Evolutionary conservation across 805 yeast species (phyloP).

Genomic region (Clavispora vitiphila): DNA sequence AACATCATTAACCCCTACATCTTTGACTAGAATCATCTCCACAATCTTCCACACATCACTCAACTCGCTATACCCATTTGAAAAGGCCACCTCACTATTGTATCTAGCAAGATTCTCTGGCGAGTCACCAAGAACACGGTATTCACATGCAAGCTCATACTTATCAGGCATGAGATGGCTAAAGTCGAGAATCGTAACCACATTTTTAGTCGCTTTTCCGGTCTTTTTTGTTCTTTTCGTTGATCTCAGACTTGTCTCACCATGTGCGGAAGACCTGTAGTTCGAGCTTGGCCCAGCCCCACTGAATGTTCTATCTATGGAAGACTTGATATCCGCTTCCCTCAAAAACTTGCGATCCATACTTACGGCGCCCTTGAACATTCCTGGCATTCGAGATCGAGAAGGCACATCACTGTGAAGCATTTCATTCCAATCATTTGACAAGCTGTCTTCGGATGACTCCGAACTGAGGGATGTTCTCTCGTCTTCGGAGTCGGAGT

Average conservation of each 20-base stretch:
- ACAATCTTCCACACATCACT: constrained; percentile 73
- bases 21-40: constrained; percentile 42
- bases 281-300: constrained; percentile 33
- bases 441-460: constrained; percentile 53
- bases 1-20: constrained; percentile 12
- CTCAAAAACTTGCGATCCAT: constrained; percentile 29
- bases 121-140: constrained; percentile 55
- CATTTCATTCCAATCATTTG: constrained; percentile 66
- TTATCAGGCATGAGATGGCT: constrained; percentile 70
- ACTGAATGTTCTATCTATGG: constrained; percentile 34
- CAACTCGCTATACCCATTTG: constrained; percentile 55
- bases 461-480: constrained; percentile 7
- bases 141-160: constrained; percentile 63
- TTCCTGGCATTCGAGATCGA: constrained; percentile 50
- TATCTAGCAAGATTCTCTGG: constrained; percentile 63
- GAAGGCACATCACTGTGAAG: constrained; percentile 51
- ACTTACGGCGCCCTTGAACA: constrained; percentile 38
- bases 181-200: constrained; percentile 63
- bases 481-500: constrained; percentile 13
- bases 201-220: constrained; percentile 36
- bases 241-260: constrained; percentile 24
- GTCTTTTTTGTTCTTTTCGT: constrained; percentile 17
- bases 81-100: constrained; percentile 67
- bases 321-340: constrained; percentile 20
- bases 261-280: constrained; percentile 33